Percentiles rank a stretch among this genome's conserved stretches.
Conservation (phyloP, 2,329 filamentous ascomycete species). For the Sporothrix luriei region DNA sequence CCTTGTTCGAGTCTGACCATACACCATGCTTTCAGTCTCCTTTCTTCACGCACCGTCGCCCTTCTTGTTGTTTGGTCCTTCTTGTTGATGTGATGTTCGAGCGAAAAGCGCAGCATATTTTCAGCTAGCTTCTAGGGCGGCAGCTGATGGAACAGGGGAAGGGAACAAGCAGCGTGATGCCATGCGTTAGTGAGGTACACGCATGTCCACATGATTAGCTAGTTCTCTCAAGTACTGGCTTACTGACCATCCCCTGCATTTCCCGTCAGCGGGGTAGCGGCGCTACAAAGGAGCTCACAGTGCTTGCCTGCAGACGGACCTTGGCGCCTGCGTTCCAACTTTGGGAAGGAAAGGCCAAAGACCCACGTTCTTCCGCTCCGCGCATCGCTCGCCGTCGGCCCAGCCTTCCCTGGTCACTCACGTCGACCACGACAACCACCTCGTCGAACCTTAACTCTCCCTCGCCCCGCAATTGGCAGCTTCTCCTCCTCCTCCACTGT, state of each 20-base stretch:
- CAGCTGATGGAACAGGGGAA: not conserved
- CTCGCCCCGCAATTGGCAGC: not conserved
- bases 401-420: conserved; percentile 23
- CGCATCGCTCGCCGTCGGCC: conserved; percentile 26
- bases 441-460: not conserved
- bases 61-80: not conserved
- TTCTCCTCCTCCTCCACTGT: not conserved
- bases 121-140: not conserved
- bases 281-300: not conserved
- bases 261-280: conserved; percentile 28
- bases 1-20: not conserved
- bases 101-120: not conserved
- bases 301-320: not conserved
- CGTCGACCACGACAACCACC: conserved; percentile 22
- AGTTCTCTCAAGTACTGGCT: not conserved
- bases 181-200: conserved; percentile 7
- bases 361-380: conserved; percentile 31
- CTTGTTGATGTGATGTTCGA: not conserved
- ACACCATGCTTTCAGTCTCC: not conserved
- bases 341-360: conserved; percentile 2
- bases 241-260: conserved; percentile 14
- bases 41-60: not conserved
- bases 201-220: not conserved
- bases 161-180: not conserved
- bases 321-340: conserved; percentile 15